Evolutionary conservation across 2,329 filamentous ascomycete species (phyloP), one percentile per base, ranked within the genome.

Genomic region (Microsporum audouinii): DNA sequence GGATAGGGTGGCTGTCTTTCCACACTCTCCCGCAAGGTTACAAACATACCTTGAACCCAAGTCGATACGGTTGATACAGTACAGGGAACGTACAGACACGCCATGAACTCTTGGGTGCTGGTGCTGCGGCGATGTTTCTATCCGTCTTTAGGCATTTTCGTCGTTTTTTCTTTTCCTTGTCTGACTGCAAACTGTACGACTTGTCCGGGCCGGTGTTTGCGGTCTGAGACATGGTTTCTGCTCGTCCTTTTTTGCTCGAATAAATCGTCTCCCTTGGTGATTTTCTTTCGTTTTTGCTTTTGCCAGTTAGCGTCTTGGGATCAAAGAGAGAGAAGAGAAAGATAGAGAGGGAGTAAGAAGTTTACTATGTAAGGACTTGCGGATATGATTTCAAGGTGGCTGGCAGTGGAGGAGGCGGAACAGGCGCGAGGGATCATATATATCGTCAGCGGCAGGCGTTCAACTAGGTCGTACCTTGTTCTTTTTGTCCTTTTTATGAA

Each of bases 181-280:
- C 45, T 51, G 45, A 31, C 45, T 51, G 45, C 49, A n/a, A 53
- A 27, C 29, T 53, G 49, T 53, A 33, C 49, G 49, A 53, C 49
- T n/a, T 43, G 49, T 23, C 49, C 49, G 49, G 49, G 49, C 12
- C 49, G 23, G 49, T 34, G 49, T 5, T 53, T n/a, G 49, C 14
- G 49, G 27, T 34, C 49, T 53, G 49, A 53, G 49, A 53, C 49
- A 53, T 53, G 49, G 49, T 31, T 53, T 53, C 47, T 53, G 45
- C 47, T 53, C 10, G 47, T n/a, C 14, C 10, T n/a, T 23, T 33
- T 23, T 41, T 12, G 38, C 38, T 41, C 5, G 36, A 43, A 43
- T 14, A 23, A n/a, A 43, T 43, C 39, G n/a, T n/a, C 5, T n/a
- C 27, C 45, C 14, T 47, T 33, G 49, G 6, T 31, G 4, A 33